A percentile compares a stretch with the other conserved stretches of the same genome.
Evolutionary conservation across 2,329 filamentous ascomycete genomes (phyloP).

Genomic region (Escovopsis sp.): DNA sequence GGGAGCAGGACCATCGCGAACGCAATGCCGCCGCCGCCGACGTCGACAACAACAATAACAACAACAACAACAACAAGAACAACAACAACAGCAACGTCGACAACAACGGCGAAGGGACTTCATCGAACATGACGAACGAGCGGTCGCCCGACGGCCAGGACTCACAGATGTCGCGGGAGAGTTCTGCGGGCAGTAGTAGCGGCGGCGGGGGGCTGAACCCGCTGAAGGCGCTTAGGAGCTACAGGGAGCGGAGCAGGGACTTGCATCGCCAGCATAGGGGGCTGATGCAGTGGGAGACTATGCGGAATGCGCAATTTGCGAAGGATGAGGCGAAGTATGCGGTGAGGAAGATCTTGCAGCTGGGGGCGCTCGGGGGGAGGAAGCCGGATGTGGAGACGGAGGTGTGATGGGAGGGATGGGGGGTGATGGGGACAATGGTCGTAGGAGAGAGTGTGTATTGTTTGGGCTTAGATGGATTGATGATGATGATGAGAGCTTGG

Average conservation of each 20-base stretch:
- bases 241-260: slow-evolving; percentile 53
- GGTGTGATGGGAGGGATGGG: no score
- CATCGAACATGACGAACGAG: slow-evolving; percentile 22
- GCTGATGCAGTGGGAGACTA: slow-evolving; percentile 89
- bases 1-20: slow-evolving; percentile 10
- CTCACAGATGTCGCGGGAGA: slow-evolving; percentile 11
- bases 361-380: slow-evolving; percentile 62
- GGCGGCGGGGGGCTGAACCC: slow-evolving; percentile 33
- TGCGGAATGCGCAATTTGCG: slow-evolving; percentile 71
- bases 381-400: slow-evolving; percentile 83
- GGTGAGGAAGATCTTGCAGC: slow-evolving; percentile 57
- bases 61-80: no score
- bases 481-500: no score
- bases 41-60: no score
- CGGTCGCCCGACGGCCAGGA: slow-evolving; percentile 5
- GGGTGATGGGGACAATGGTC: no score
- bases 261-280: slow-evolving; percentile 78
- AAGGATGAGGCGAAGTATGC: slow-evolving; percentile 78
- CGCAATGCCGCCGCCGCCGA: no score
- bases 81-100: no score
- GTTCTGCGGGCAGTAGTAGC: no score
- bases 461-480: no score
- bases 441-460: no score
- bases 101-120: slow-evolving; percentile 16
- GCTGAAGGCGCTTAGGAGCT: slow-evolving; percentile 42